Percentiles rank a stretch among this genome's conserved stretches.
Conservation (phyloP, 352 stramenopile species). For the Halophytophthora polymorphica region DNA sequence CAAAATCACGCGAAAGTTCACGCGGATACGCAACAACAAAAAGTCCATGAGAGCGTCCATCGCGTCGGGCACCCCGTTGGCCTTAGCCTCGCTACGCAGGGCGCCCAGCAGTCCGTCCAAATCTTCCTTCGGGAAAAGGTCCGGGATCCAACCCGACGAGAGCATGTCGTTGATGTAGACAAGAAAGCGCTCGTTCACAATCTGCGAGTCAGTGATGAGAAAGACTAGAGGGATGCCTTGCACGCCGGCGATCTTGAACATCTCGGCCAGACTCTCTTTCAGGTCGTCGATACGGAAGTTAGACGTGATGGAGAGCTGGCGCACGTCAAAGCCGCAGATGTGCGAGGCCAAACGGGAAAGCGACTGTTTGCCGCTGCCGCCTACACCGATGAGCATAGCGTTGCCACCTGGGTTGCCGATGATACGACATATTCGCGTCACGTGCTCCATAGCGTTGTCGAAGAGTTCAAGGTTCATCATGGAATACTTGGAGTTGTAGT, state of each 20-base stretch:
- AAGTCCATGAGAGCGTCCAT: conserved; percentile 95
- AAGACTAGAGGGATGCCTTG: conserved; percentile 94
- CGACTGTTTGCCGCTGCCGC: conserved; percentile 95
- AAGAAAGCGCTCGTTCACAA: conserved; percentile 97
- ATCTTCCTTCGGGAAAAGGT: conserved; percentile 97
- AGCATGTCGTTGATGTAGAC: conserved; percentile 99
- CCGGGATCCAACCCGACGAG: conserved; percentile 93
- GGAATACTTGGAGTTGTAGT: conserved; percentile 97
- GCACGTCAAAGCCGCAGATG: conserved; percentile 96
- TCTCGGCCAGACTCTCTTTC: conserved; percentile 95
- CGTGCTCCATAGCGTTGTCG: conserved; percentile 96
- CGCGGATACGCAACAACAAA: conserved; percentile 91
- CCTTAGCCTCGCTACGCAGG: conserved; percentile 94
- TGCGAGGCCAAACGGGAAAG: conserved; percentile 95
- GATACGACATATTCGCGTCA: conserved; percentile 96
- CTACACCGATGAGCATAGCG: conserved; percentile 97
- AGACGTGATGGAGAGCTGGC: conserved; percentile 93
- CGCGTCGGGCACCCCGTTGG: conserved; percentile 91
- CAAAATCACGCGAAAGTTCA: conserved; percentile 96
- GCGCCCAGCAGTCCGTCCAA: conserved; percentile 90
- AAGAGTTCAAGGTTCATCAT: conserved; percentile 99
- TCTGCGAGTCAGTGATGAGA: conserved; percentile 98
- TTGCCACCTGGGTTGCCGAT: conserved; percentile 96
- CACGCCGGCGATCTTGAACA: conserved; percentile 95
- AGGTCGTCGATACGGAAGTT: conserved; percentile 97